Evolutionary conservation across 371 early-diverging fungal species (phyloP), one percentile per base, ranked within the genome.

Genomic region (Cladochytrium tenue): DNA sequence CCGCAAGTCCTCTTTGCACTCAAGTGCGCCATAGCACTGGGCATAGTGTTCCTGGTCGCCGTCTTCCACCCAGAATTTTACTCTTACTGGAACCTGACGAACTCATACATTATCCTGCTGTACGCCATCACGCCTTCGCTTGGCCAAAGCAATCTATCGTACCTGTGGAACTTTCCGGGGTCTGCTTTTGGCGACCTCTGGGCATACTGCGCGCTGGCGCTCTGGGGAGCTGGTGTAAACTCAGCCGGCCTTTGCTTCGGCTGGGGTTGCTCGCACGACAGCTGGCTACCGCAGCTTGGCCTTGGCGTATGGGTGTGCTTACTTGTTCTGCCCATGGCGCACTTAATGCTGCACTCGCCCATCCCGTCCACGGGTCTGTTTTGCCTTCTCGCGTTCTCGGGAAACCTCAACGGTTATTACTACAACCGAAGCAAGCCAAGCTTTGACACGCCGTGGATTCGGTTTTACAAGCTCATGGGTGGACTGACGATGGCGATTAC

Each of bases 391-490:
- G 10, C 58, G 4, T 72, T 57, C 33, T 58, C 68, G 5, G 63
- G 26, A 64, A 35, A 23, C n/a, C 55, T 71, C 60, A 32, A 50
- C 30, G 55, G 59, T 3, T 32, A 56, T 0, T 60, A 31, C 25
- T 32, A 35, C 4, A 67, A 67, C 64, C 33, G 65, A 27, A 33
- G 15, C 23, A 72, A 68, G 51, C 72, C 72, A 25, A 2, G 2
- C 51, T 67, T 52, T 57, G 66, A 65, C 34, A 17, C 33, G 15
- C 66, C 62, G 7, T 51, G 35, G 20, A 31, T 63, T 25, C 59
- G 62, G 4, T 68, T 67, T 56, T 65, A 65, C 65, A 67, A 66
- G 32, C n/a, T 51, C 15, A n/a, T 72, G 27, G 72, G 58, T 23
- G 32, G 53, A 32, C 30, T 51, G n/a, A 23, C 65, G 31, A 36